Base-by-base conservation (phyloP, 2,329 filamentous ascomycete species). In the Rutstroemia sydowiana region DNA sequence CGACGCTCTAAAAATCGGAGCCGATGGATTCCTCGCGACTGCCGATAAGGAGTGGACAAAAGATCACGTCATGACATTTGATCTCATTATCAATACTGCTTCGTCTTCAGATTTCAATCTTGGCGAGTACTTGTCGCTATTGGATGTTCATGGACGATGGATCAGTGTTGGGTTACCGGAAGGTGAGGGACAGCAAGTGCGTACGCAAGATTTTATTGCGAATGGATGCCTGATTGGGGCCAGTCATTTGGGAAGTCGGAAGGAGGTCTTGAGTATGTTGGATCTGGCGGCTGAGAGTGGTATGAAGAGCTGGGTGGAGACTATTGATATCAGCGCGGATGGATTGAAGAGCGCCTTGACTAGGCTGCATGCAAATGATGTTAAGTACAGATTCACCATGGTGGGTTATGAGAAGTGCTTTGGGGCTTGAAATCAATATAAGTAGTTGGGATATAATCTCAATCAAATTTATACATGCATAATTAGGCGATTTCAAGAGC, bases 131-230 rank as follows among this genome's bases (percentile, higher is more conserved):
- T 79, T 95, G 63, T 80, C 78, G 55, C 78, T 90, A 62, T 78
- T 95, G 66, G 89, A 92, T 70, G 83, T 92, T 52, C 87, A 90
- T 71, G 87, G 85, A 53, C 79, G 77, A 65, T 93, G 87, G 81
- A 80, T 92, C 67, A 87, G 79, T 63, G 86, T 92, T 49, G 88
- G 87, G 39, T 75, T 93, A 64, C 88, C 88, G 3, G 87, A 90
- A 66, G 85, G 88, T 56, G 81, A 84, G 41, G 81, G 88, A 10
- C 81, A 87, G 52, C 71, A 75, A 50, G 76, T 93, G 59, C 82
- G 80, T 70, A 84, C 86, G 46, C 85, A 90, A 73, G 81, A 81
- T 65, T 85, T 95, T 63, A 75, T 88, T 54, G 69, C 69, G 58
- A 95, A 92, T 70, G 88, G 88, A 39, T 81, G 79, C 67, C 75